Base-by-base conservation (phyloP, 2,329 filamentous ascomycete species). In the Alternaria panax region DNA sequence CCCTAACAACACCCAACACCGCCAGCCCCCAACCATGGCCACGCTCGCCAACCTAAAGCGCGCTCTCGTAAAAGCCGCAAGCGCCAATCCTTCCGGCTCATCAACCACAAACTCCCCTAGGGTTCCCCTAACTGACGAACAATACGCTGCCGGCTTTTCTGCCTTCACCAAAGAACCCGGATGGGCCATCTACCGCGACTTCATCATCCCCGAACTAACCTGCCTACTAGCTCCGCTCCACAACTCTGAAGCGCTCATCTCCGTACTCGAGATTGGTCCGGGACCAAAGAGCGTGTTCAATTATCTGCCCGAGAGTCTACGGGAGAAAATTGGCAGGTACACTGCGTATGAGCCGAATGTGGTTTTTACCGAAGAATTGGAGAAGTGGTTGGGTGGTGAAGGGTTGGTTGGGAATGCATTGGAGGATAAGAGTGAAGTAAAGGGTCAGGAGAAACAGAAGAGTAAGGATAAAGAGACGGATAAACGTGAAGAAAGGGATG, bases 251-350 rank as follows among this genome's bases (percentile, higher is more conserved):
- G 50, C 6, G 25, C 46, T 67, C 12, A 73, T 88, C 60, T 87
- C 86, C 4, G 80, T 83, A 16, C 78, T 89, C 6, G 87, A 89
- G 65, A 84, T 89, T 50, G 85, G 86, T 63, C 85, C 87, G 0
- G 87, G 87, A 8, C 82, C 84, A 0, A 78, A 81, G 71, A 88
- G 80, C 65, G 66, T 89, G 7, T 77, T 89, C 47, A 83, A 76
- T 55, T 51, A 79, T 67, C 75, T 89, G 18, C 83, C 86, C 3
- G 14, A 30, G 8, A 28, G 27, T 61, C 48, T 82, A 36, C 81
- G 79, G 72, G 66, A 63, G 5, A 83, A 80, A 46, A 72, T 88
- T 57, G 77, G n/a, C 7, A 81, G 47, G 66, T 88, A 89, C 65
- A 68, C 71, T 59, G 86, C 86, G 20, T 84, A 83, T 57, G 86